A percentile compares a stretch with the other conserved stretches of the same genome.
phyloP scores from a whole-genome alignment of 2,329 filamentous ascomycete species.

The Cryphonectria naterciae region DNA sequence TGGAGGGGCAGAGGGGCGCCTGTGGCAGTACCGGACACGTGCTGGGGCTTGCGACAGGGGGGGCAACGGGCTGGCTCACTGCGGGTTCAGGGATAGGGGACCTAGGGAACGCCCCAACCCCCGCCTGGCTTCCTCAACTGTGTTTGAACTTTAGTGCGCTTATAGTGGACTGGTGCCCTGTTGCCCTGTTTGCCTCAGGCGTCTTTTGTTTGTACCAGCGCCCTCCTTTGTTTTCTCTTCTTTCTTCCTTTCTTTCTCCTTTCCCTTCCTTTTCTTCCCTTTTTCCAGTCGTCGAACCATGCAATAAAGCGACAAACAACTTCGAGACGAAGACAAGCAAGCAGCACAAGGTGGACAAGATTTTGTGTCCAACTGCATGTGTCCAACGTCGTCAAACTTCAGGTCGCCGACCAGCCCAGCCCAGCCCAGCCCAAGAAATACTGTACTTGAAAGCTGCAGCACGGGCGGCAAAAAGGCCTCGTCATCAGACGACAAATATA shows the following conservation, averaged over 20 bases:
- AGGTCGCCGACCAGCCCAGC: not conserved
- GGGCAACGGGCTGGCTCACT: too few species aligned
- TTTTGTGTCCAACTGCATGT: not conserved
- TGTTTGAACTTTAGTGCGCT: not conserved
- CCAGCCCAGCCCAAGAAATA: not conserved
- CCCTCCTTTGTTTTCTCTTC: not conserved
- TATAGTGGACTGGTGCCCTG: not conserved
- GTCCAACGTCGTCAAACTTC: not conserved
- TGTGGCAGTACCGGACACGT: not conserved
- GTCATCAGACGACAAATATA: conserved; percentile 5
- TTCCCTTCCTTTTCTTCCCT: not conserved
- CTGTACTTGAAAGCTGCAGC: not conserved
- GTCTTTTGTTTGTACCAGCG: not conserved
- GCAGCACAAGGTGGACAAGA: not conserved
- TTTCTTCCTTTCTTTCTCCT: not conserved
- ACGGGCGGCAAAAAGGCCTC: conserved; percentile 6
- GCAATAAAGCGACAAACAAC: not conserved
- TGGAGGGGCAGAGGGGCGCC: not conserved
- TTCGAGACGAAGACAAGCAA: not conserved
- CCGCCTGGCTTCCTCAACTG: too few species aligned
- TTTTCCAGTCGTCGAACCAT: not conserved
- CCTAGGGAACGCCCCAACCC: too few species aligned
- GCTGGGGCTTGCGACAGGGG: not conserved
- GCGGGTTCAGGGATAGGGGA: not conserved
- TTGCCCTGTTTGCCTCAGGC: not conserved